Conservation (phyloP, 192 early-diverging fungal species). For the Coemansia javaensis region DNA sequence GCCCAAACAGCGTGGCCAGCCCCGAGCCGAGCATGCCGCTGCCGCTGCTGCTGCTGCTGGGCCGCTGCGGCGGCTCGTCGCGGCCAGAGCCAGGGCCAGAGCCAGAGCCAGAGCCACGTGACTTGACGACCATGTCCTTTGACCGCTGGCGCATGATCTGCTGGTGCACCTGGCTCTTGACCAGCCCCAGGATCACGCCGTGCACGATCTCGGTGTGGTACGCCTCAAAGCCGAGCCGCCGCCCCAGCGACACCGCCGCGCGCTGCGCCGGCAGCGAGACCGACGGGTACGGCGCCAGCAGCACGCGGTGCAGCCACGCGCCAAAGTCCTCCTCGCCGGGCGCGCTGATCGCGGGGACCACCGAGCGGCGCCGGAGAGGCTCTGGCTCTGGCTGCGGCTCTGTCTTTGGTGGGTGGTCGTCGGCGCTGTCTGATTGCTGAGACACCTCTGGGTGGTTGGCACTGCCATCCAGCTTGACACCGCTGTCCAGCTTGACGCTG, state of each 20-base stretch:
- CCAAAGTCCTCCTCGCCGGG: constrained; percentile 19
- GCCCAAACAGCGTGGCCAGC: constrained; percentile 35
- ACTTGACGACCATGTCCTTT: constrained; percentile 40
- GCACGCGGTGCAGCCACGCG: constrained; percentile 49
- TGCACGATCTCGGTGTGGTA: constrained; percentile 52
- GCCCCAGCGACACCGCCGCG: constrained; percentile 31
- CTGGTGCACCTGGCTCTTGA: constrained; percentile 26
- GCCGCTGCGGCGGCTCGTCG: neutral
- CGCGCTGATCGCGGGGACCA: constrained; percentile 8
- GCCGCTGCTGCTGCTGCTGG: constrained; percentile 1
- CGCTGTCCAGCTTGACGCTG: too few relatives aligned
- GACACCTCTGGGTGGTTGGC: too few relatives aligned
- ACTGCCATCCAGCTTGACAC: too few relatives aligned
- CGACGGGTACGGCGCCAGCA: constrained; percentile 36
- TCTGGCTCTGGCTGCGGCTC: neutral
- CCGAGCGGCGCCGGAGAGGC: neutral
- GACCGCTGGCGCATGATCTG: constrained; percentile 31
- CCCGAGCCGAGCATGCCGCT: constrained; percentile 9
- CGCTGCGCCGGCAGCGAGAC: constrained; percentile 46
- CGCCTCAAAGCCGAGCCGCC: constrained; percentile 25
- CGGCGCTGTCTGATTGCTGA: too few relatives aligned
- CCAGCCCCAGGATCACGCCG: constrained; percentile 41
- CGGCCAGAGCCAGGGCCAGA: too few relatives aligned
- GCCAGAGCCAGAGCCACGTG: constrained; percentile 8
- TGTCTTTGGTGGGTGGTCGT: too few relatives aligned